These are phyloP conservation scores for Daldinia decipiens DNA, from an alignment of 495 filamentous ascomycete species.

Conservation along the genomic window DNA sequence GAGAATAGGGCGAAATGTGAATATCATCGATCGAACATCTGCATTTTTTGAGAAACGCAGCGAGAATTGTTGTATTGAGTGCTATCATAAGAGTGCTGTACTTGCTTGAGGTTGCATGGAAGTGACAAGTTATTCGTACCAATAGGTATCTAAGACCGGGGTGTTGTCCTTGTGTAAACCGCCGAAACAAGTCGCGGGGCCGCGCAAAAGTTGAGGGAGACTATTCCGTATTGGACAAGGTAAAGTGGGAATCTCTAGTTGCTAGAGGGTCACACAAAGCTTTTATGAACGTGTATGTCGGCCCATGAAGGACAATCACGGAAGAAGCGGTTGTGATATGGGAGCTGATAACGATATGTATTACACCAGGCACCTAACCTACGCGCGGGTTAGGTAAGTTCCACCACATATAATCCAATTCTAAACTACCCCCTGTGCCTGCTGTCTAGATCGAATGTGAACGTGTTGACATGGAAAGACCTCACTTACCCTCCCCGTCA, in stretches of 20 bases:
- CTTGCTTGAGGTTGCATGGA: conserved; percentile 5
- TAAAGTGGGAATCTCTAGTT: neutral
- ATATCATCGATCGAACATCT: neutral
- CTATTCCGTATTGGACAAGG: conserved; percentile 12
- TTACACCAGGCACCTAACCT: no score
- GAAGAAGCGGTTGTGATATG: conserved; percentile 3
- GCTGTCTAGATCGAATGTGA: neutral
- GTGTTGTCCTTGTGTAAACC: neutral
- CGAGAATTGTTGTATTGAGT: conserved; percentile 2
- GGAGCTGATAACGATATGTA: neutral
- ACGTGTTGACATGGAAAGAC: conserved; percentile 13
- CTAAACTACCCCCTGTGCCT: conserved; percentile 1
- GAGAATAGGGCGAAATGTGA: neutral
- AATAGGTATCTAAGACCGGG: neutral
- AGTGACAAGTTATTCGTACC: conserved; percentile 13
- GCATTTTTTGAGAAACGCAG: neutral
- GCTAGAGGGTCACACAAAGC: neutral
- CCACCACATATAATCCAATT: neutral
- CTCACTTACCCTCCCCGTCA: neutral
- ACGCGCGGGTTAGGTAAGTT: neutral
- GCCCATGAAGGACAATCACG: neutral
- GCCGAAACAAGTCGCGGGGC: neutral
- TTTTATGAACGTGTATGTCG: neutral
- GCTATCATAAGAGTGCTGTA: conserved; percentile 5
- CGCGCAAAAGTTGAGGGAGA: neutral